phyloP scores from a whole-genome alignment of 2,329 filamentous ascomycete species.

The Corinectria fuckeliana region DNA sequence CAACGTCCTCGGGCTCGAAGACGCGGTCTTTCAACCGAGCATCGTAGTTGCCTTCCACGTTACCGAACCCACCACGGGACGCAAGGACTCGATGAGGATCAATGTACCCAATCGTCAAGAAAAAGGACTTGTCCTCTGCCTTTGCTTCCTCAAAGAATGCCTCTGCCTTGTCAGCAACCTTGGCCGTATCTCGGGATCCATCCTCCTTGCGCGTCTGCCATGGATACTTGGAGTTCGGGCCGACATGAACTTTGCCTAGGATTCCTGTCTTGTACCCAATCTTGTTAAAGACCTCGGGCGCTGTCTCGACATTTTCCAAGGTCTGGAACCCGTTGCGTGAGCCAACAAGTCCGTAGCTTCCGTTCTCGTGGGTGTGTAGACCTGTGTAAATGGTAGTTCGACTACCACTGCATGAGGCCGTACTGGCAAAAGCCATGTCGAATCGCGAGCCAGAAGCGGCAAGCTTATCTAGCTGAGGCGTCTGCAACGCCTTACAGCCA shows the following conservation, averaged over 20 bases:
- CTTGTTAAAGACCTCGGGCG: constrained; percentile 46
- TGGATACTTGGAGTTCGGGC: constrained; percentile 39
- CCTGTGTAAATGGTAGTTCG: constrained; percentile 57
- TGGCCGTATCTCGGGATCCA: constrained; percentile 50
- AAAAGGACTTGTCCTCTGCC: constrained; percentile 45
- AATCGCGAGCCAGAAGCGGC: constrained; percentile 20
- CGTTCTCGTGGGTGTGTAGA: constrained; percentile 56
- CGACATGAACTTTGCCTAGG: constrained; percentile 57
- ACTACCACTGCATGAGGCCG: constrained; percentile 56
- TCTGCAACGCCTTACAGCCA: constrained; percentile 19
- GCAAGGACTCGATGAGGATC: constrained; percentile 53
- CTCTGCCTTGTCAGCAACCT: constrained; percentile 46
- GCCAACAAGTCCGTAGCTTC: constrained; percentile 50
- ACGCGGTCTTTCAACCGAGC: constrained; percentile 29
- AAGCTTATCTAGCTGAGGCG: constrained; percentile 18
- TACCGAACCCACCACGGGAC: constrained; percentile 52
- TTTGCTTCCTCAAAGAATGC: constrained; percentile 47
- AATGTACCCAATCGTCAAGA: constrained; percentile 53
- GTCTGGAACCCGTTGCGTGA: constrained; percentile 51
- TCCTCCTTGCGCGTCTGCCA: constrained; percentile 52
- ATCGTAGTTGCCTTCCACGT: constrained; percentile 43
- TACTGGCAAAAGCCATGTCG: constrained; percentile 46
- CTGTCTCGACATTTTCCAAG: constrained; percentile 51
- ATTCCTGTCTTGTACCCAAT: constrained; percentile 54
- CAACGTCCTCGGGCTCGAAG: constrained; percentile 44